Base-by-base conservation (phyloP, 2,329 filamentous ascomycete species). In the Aspergillus brunneoviolaceus region DNA sequence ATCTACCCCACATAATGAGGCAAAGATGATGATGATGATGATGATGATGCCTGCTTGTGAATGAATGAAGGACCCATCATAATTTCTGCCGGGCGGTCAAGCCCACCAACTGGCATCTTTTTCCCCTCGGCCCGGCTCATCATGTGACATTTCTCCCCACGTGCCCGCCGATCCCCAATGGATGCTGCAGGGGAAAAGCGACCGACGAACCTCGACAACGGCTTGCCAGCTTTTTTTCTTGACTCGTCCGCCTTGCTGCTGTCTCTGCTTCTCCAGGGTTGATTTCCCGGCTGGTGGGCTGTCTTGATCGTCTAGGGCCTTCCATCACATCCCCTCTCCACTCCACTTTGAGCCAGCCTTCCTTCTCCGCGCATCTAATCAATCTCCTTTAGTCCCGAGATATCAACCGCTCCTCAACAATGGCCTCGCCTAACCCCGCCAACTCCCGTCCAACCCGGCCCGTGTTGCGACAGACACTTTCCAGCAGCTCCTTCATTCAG, bases 401-500 rank as follows among this genome's bases (percentile, higher is more conserved):
- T 25, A 39, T 19, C 12, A 29, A 49, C 29, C 42, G 23, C 14
- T 55, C 51, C 51, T 49, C 54, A 50, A 61, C 61, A 65, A 76
- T 77, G 74, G 68, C 69, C 53, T 63, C 72, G 11, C 57, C 69
- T 51, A 72, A 67, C 58, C 53, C 67, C 59, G 35, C 55, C 42
- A 45, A 45, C 39, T 16, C 67, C 58, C 76, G 76, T 61, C 71
- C 73, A 19, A 66, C 68, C 53, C 76, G 77, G 55, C 79, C 79
- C 10, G 74, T 76, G 31, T 71, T 81, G 55, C 77, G 76, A 50
- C 77, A 78, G 62, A 76, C 72, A 23, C 59, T 81, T 61, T 72
- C 72, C 55, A 75, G 78, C 63, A 75, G 73, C 57, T 80, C 78
- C 27, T 79, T 79, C 67, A 76, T 81, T 42, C 76, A 79, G 48